Conservation (phyloP, 805 yeast species). For the Scheffersomyces stipitis region DNA sequence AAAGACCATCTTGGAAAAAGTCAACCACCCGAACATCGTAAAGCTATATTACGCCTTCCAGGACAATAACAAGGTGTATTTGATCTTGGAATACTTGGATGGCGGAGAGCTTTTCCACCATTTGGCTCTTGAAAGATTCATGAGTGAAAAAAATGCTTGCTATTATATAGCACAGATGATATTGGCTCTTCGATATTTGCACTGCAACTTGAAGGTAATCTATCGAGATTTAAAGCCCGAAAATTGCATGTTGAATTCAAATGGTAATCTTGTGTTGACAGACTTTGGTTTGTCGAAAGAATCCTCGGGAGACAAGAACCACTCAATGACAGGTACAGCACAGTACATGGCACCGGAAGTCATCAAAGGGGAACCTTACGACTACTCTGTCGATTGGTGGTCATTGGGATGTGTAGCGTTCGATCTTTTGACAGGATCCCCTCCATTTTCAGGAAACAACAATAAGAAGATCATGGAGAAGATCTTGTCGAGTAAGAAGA, state of each 20-base stretch:
- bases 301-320: conserved; percentile 15
- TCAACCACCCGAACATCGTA: conserved; percentile 45
- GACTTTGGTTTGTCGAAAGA: conserved; percentile 46
- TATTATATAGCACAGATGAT: conserved; percentile 45
- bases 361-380: conserved; percentile 40
- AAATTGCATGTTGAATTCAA: conserved; percentile 43
- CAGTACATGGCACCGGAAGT: conserved; percentile 51
- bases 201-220: conserved; percentile 36
- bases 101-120: conserved; percentile 49
- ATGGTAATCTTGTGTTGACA: conserved; percentile 43
- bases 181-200: conserved; percentile 40
- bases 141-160: conserved; percentile 37
- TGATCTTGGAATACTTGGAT: conserved; percentile 43
- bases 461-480: conserved; percentile 41
- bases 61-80: conserved; percentile 42
- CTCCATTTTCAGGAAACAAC: conserved; percentile 45
- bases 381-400: conserved; percentile 49
- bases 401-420: conserved; percentile 45
- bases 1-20: conserved; percentile 39
- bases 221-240: conserved; percentile 47
- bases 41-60: conserved; percentile 46
- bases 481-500: conserved; percentile 31
- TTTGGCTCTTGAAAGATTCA: conserved; percentile 23
- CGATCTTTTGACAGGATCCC: conserved; percentile 44
- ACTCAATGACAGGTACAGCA: conserved; percentile 44